Percentiles rank a stretch among this genome's conserved stretches.
Evolutionary conservation across 495 filamentous ascomycete genomes (phyloP).

Genomic region (Neurospora cerealis): DNA sequence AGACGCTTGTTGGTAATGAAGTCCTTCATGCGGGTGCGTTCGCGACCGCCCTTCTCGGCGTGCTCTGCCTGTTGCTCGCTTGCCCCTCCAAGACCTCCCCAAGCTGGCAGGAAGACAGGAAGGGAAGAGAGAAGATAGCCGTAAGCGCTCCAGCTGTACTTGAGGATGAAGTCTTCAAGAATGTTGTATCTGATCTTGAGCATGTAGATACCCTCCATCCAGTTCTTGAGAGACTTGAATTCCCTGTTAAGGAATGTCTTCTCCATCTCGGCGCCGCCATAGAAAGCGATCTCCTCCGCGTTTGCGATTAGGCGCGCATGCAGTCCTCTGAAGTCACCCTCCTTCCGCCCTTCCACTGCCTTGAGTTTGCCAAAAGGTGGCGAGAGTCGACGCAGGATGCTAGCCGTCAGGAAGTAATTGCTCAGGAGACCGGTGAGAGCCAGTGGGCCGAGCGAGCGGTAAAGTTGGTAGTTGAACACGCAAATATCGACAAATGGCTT

Average conservation of each 20-base stretch:
- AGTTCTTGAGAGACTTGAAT: slow-evolving; percentile 80
- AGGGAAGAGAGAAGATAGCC: slow-evolving; percentile 89
- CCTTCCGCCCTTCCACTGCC: slow-evolving; percentile 83
- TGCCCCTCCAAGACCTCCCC: slow-evolving; percentile 72
- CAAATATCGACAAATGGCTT: slow-evolving; percentile 93
- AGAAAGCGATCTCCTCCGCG: slow-evolving; percentile 98
- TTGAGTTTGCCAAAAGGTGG: slow-evolving; percentile 96
- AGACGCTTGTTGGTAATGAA: slow-evolving; percentile 99
- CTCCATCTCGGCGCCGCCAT: slow-evolving; percentile 89
- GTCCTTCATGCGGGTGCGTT: slow-evolving; percentile 86
- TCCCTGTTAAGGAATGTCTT: slow-evolving; percentile 78
- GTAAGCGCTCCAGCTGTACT: slow-evolving; percentile 97
- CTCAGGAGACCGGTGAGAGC: slow-evolving; percentile 76
- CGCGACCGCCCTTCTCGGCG: slow-evolving; percentile 44
- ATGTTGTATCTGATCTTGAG: slow-evolving; percentile 98
- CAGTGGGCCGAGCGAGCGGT: slow-evolving; percentile 81
- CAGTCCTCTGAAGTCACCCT: slow-evolving; percentile 85
- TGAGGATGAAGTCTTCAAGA: slow-evolving; percentile 94
- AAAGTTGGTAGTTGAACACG: slow-evolving; percentile 96
- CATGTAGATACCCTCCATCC: slow-evolving; percentile 95
- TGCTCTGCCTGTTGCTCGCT: slow-evolving; percentile 46
- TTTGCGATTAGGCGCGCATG: slow-evolving; percentile 92
- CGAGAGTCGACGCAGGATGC: slow-evolving; percentile 73
- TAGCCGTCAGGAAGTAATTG: slow-evolving; percentile 89
- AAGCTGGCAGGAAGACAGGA: slow-evolving; percentile 89